A percentile compares a stretch with the other conserved stretches of the same genome.
These are phyloP conservation scores for Cercospora sesami DNA, from an alignment of 2,329 filamentous ascomycete species.

Conservation along the genomic window DNA sequence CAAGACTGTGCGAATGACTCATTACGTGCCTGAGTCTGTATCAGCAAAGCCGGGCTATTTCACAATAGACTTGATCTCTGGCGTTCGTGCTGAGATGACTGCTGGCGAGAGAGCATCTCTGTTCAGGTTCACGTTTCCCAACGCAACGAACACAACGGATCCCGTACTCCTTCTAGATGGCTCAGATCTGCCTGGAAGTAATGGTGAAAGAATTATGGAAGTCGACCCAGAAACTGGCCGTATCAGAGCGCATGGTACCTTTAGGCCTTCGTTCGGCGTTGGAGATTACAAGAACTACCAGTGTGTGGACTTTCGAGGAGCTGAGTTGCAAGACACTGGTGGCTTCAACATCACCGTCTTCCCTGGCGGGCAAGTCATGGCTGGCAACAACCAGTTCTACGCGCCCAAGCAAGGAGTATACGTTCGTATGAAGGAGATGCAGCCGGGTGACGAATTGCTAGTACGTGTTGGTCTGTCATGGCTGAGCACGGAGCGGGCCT, in stretches of 20 bases:
- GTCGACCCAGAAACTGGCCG: constrained; percentile 55
- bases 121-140: constrained; percentile 59
- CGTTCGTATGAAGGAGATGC: constrained; percentile 36
- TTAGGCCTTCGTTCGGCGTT: constrained; percentile 61
- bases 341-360: constrained; percentile 55
- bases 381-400: constrained; percentile 38
- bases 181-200: constrained; percentile 56
- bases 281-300: constrained; percentile 59
- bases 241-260: constrained; percentile 59
- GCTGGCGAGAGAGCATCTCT: constrained; percentile 58
- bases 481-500: constrained; percentile 65
- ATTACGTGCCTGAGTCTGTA: constrained; percentile 52
- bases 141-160: constrained; percentile 38
- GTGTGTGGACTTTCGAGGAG: constrained; percentile 59
- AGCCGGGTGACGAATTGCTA: constrained; percentile 51
- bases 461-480: constrained; percentile 69
- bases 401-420: constrained; percentile 30
- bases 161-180: constrained; percentile 61
- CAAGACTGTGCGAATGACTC: constrained; percentile 50
- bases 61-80: constrained; percentile 55
- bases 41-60: constrained; percentile 62
- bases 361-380: constrained; percentile 42
- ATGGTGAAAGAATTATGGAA: constrained; percentile 51
- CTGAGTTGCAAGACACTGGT: constrained; percentile 55
- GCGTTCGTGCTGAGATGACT: constrained; percentile 61